Conservation (phyloP, 2,329 filamentous ascomycete genomes). For the Diplodia intermedia region DNA sequence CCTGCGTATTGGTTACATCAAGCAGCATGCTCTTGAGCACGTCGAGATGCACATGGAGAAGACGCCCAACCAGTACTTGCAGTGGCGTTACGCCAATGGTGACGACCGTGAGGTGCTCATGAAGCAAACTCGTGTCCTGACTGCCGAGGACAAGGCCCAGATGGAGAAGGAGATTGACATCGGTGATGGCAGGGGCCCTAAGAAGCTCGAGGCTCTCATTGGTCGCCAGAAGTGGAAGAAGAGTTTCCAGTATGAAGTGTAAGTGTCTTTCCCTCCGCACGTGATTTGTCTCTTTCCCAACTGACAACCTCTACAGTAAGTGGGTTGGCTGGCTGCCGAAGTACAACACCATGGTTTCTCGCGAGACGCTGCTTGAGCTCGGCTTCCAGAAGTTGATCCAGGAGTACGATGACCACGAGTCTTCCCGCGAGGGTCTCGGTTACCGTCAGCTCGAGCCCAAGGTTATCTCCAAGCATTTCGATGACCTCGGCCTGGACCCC, state of each 20-base stretch:
- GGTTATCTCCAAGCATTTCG: constrained; percentile 96
- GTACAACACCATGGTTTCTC: constrained; percentile 89
- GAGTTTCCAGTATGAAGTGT: constrained; percentile 97
- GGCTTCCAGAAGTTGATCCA: constrained; percentile 95
- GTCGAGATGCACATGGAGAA: constrained; percentile 99
- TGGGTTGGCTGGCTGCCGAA: constrained; percentile 90
- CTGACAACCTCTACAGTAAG: constrained; percentile 65
- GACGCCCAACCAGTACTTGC: constrained; percentile 97
- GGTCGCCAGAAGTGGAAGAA: constrained; percentile 99
- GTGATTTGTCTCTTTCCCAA: not conserved
- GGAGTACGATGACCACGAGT: constrained; percentile 98
- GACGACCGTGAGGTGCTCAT: constrained; percentile 96
- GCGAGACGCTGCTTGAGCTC: constrained; percentile 84
- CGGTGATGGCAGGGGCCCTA: constrained; percentile 77
- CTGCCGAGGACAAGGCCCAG: constrained; percentile 82
- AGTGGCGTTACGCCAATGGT: constrained; percentile 97
- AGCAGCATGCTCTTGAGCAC: constrained; percentile 98
- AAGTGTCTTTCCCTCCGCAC: constrained; percentile 48
- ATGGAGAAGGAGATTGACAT: constrained; percentile 91
- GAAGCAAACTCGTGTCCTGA: constrained; percentile 94
- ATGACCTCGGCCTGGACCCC: constrained; percentile 92
- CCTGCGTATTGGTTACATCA: constrained; percentile 98
- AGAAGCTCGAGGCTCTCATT: constrained; percentile 85
- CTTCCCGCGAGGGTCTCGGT: constrained; percentile 96
- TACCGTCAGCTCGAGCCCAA: constrained; percentile 93